A percentile compares a stretch with the other conserved stretches of the same genome.
Conservation (phyloP, 1,284 basidiomycete genomes). For the Rhodotorula sp. region DNA sequence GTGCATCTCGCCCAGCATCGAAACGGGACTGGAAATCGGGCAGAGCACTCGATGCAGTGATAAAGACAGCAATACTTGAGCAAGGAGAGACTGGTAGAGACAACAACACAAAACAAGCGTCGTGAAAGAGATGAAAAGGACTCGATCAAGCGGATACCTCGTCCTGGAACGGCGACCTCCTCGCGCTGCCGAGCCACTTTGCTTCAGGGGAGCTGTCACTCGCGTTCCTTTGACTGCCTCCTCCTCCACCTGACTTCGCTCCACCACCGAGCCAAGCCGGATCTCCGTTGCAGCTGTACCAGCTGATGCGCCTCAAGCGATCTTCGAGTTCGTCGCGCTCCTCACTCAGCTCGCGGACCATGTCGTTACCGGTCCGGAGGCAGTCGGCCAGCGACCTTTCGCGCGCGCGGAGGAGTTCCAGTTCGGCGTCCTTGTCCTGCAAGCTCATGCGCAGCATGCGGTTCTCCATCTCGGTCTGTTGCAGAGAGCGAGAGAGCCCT, state of each 20-base stretch:
- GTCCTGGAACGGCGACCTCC: slow-evolving; percentile 1
- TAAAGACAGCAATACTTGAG: background rate
- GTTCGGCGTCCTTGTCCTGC: background rate
- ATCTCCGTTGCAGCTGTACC: background rate
- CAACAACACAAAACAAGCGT: background rate
- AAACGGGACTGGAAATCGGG: too few relatives aligned
- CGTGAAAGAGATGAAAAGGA: background rate
- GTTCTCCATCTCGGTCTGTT: slow-evolving; percentile 1
- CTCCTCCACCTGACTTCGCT: background rate
- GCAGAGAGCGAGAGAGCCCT: background rate
- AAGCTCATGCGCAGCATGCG: background rate
- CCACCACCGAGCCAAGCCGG: background rate
- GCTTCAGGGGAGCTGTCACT: background rate
- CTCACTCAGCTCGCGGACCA: background rate
- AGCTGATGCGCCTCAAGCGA: background rate
- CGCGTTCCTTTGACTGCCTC: background rate
- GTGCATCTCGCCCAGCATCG: too few relatives aligned
- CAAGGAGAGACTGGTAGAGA: background rate
- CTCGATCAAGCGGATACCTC: background rate
- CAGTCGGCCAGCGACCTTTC: background rate
- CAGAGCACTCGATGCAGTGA: background rate
- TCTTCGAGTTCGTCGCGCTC: slow-evolving; percentile 6
- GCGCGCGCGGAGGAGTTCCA: background rate
- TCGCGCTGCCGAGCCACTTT: background rate
- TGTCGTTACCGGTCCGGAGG: background rate